Base-by-base conservation (phyloP, 2,329 filamentous ascomycete genomes). In the Alternaria conjuncta region DNA sequence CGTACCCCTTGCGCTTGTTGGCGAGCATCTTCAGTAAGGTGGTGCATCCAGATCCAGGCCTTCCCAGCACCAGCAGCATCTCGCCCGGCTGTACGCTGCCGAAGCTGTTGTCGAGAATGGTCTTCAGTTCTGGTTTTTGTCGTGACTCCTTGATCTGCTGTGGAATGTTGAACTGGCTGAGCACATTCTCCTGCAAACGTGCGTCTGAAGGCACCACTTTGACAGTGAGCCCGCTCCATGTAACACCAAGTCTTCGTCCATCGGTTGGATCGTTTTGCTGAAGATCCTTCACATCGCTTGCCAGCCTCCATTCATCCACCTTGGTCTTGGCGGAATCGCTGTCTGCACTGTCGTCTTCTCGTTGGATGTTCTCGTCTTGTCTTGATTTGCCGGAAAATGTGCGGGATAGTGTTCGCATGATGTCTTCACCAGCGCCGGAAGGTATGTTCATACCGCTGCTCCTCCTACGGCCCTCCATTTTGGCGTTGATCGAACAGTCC, bases 181-280 rank as follows among this genome's bases (percentile, higher is more conserved):
- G 69, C 7, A 92, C 66, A 15, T 74, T 80, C 21, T 83, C 84
- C 75, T 92, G 93, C 4, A 94, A 69, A 89, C 90, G 1, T 86
- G 87, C 2, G 88, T 84, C 2, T 26, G 86, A 87, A 87, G 9
- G 62, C 25, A 89, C 81, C n/a, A 91, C 92, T 75, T 90, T 88
- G 18, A 94, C 91, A 0, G 87, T 92, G 54, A 94, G 82, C 69
- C 91, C 85, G 77, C 90, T 91, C 83, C 90, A 94, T 2, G 92
- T 83, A 1, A 94, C 89, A 3, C 92, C 92, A 12, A 66, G 60
- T 30, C 53, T 71, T 28, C 61, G 66, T 20, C 54, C 57, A 21
- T 66, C 63, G 5, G 65, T 60, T 13, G 63, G 69, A 36, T 74
- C 68, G 44, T 68, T 70, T 12, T 58, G 46, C 11, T 68, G 64